Conservation (phyloP, 2,329 filamentous ascomycete genomes). For the Cercospora janseana region DNA sequence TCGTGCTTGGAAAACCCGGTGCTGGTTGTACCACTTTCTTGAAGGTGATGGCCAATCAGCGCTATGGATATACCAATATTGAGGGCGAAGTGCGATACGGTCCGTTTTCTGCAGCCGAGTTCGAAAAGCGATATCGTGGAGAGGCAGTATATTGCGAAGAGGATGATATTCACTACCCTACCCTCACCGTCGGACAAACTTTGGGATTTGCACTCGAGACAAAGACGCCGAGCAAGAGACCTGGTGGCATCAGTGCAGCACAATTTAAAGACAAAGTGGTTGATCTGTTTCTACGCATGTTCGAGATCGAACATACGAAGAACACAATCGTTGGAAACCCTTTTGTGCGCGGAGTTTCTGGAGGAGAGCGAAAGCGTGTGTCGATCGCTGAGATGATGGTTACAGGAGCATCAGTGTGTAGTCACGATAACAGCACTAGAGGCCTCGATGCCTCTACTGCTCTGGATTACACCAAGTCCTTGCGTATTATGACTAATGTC, state of each 20-base stretch:
- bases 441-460: slow-evolving; percentile 51
- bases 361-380: slow-evolving; percentile 51
- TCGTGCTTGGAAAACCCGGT: slow-evolving; percentile 76
- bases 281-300: slow-evolving; percentile 77
- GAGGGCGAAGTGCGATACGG: slow-evolving; percentile 67
- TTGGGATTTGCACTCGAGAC: slow-evolving; percentile 80
- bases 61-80: slow-evolving; percentile 60
- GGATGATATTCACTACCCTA: slow-evolving; percentile 82
- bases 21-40: slow-evolving; percentile 56
- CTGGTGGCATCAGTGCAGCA: slow-evolving; percentile 66
- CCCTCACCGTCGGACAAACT: slow-evolving; percentile 83
- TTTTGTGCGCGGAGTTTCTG: slow-evolving; percentile 70
- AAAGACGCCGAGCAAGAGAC: slow-evolving; percentile 63
- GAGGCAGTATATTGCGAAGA: slow-evolving; percentile 85
- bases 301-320: slow-evolving; percentile 86
- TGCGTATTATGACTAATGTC: slow-evolving; percentile 69
- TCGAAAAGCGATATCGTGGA: slow-evolving; percentile 69
- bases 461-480: slow-evolving; percentile 49
- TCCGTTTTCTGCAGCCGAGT: slow-evolving; percentile 64
- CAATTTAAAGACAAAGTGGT: slow-evolving; percentile 77
- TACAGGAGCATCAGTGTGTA: slow-evolving; percentile 40
- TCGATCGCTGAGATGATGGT: slow-evolving; percentile 52
- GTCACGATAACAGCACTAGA: slow-evolving; percentile 50
- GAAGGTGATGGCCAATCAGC: slow-evolving; percentile 55
- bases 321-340: slow-evolving; percentile 82